Base-by-base conservation (phyloP, 805 yeast species). In the Starmerella apicola region DNA sequence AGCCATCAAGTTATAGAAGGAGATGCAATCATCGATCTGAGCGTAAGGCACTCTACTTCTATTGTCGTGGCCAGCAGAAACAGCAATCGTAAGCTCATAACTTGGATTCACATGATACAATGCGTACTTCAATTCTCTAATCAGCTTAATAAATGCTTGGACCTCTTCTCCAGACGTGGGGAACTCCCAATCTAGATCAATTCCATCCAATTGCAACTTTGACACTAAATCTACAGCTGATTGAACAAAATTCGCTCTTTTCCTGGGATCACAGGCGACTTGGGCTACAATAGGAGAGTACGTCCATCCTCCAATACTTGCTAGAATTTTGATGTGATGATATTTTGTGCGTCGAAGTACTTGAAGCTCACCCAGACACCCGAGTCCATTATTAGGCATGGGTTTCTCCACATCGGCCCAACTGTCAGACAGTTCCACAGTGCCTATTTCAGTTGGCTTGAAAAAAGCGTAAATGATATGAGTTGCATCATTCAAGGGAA, bases 171-270 rank as follows among this genome's bases (percentile, higher is more conserved):
- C 51, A 31, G 57, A 64, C 6, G 58, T 55, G 0, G 95, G 95
- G 52, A 76, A 88, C 59, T 88, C 98, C 95, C 95, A 88, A 60
- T 88, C 98, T 22, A 88, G 62, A 58, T 91, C 97, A 34, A 88
- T 63, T 0, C 98, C 97, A 57, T 91, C 96, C 53, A 91, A 76
- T 0, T 80, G 78, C 54, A 72, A 71, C 19, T 66, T 59, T 2
- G 58, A 41, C 56, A 83, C 64, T 19, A 71, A 57, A 0, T 59
- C 56, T 0, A 72, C 63, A 1, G 76, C 62, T 0, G 78, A 65
- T 1, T 53, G 37, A 2, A 75, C 70, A 56, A 86, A 82, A 0
- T 32, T 54, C 1, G 55, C 53, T 6, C 76, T 45, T 34, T 60
- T 62, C 1, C 32, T 38, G 0, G 61, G 56, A 18, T 71, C 67